phyloP scores from a whole-genome alignment of 2,329 filamentous ascomycete genomes.

The Pseudocercospora macadamiae region DNA sequence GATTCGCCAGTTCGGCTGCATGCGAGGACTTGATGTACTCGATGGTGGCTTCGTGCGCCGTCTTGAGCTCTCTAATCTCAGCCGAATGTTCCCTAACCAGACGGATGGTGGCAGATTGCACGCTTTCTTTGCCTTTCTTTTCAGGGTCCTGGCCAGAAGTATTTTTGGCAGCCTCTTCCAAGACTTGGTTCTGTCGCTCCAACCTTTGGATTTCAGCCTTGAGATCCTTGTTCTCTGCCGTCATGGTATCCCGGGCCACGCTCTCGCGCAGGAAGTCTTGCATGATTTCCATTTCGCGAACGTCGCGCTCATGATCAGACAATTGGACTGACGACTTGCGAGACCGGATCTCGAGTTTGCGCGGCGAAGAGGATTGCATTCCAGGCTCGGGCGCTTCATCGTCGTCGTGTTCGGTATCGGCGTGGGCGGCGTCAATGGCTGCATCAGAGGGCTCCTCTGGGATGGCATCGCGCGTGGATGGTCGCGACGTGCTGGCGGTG shows the following conservation, averaged over 20 bases:
- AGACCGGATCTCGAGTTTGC: constrained; percentile 33
- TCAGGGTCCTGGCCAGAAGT: neutral
- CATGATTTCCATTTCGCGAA: constrained; percentile 35
- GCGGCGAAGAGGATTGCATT: constrained; percentile 24
- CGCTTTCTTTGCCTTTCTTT: constrained; percentile 8
- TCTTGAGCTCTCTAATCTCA: constrained; percentile 18
- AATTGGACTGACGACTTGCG: constrained; percentile 20
- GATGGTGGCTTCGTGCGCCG: constrained; percentile 24
- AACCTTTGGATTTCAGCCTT: constrained; percentile 29
- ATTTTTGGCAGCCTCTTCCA: constrained; percentile 19
- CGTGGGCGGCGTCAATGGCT: too few relatives aligned
- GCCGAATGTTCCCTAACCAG: constrained; percentile 4
- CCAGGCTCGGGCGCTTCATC: constrained; percentile 18
- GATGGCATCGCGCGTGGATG: constrained; percentile 31
- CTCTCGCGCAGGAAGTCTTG: constrained; percentile 34
- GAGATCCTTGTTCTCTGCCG: constrained; percentile 30
- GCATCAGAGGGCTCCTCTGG: constrained; percentile 27
- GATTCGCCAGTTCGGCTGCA: constrained; percentile 25
- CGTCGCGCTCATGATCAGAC: constrained; percentile 27
- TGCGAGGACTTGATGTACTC: constrained; percentile 28
- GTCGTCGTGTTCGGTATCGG: neutral
- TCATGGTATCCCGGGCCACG: constrained; percentile 29
- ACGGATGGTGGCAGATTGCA: constrained; percentile 10
- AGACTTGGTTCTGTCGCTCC: constrained; percentile 24
- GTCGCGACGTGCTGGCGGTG: constrained; percentile 19